A percentile compares a stretch with the other conserved stretches of the same genome.
These are phyloP conservation scores for Saussurea involucrata DNA, from an alignment of 129 eudicot genomes.

Conservation along the genomic window DNA sequence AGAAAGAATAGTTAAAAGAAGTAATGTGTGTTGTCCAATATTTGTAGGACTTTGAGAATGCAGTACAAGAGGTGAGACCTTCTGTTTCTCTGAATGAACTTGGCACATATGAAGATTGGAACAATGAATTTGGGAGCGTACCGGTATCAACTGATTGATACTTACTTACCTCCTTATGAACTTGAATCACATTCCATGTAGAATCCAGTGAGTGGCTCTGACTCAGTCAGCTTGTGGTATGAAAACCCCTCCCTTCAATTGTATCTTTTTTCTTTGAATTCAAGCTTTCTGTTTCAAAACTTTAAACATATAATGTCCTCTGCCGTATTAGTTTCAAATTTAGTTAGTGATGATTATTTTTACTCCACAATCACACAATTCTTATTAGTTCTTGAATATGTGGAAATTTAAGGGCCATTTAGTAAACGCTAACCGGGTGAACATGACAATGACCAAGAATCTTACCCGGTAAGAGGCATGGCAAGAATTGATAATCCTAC, in stretches of 20 bases:
- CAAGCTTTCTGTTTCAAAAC: neutral
- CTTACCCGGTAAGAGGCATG: neutral
- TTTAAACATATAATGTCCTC: neutral
- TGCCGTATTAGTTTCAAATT: neutral
- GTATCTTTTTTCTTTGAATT: neutral
- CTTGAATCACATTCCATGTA: neutral
- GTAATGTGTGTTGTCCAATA: neutral
- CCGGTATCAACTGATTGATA: conserved; percentile 19
- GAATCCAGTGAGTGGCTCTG: neutral
- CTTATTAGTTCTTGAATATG: neutral
- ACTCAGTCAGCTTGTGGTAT: neutral
- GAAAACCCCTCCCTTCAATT: neutral
- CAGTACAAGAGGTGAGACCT: conserved; percentile 84
- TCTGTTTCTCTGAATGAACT: conserved; percentile 86
- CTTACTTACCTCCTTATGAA: neutral
- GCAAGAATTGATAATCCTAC: neutral
- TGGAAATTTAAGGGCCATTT: neutral
- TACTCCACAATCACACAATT: neutral
- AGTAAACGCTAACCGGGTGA: neutral
- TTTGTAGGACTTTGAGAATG: conserved; percentile 33
- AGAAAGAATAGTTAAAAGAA: neutral
- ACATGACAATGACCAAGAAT: neutral
- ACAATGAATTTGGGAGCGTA: conserved; percentile 86
- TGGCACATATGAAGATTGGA: conserved; percentile 78
- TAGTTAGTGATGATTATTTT: neutral